Conservation (phyloP, 495 filamentous ascomycete species). For the Ascodesmis nigricans region DNA sequence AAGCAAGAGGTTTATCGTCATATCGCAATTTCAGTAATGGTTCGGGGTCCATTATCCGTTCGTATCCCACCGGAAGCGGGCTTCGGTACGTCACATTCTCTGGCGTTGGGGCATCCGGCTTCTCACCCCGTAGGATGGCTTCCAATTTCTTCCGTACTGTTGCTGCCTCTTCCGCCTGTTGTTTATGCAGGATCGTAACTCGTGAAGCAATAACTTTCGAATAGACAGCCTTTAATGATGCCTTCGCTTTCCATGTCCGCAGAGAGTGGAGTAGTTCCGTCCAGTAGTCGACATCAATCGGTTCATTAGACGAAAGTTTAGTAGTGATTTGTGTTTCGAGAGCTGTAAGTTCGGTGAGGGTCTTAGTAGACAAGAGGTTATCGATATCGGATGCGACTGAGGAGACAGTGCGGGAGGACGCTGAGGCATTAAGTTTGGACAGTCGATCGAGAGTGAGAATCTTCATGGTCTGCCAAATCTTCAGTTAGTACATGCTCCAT, state of each 20-base stretch:
- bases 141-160: conserved; percentile 35
- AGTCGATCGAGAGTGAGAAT: conserved; percentile 61
- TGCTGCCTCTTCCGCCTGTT: conserved; percentile 50
- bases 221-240: conserved; percentile 61
- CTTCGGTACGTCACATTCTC: no score
- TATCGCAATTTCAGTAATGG: conserved; percentile 42
- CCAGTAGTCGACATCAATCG: conserved; percentile 95
- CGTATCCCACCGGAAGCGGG: conserved; percentile 16
- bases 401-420: conserved; percentile 43
- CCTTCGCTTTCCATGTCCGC: conserved; percentile 74
- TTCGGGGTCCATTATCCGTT: conserved; percentile 41
- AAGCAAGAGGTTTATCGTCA: conserved; percentile 45
- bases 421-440: conserved; percentile 33
- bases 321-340: conserved; percentile 64
- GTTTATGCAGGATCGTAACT: conserved; percentile 40
- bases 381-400: conserved; percentile 79
- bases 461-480: conserved; percentile 59
- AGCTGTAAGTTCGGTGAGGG: conserved; percentile 59
- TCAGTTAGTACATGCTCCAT: no score
- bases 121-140: conserved; percentile 24
- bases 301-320: conserved; percentile 72
- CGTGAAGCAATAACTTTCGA: conserved; percentile 55
- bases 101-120: no score
- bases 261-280: conserved; percentile 72
- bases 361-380: conserved; percentile 61